A percentile compares a stretch with the other conserved stretches of the same genome.
phyloP scores from a whole-genome alignment of 129 eudicot species.

The Escallonia herrerae region DNA sequence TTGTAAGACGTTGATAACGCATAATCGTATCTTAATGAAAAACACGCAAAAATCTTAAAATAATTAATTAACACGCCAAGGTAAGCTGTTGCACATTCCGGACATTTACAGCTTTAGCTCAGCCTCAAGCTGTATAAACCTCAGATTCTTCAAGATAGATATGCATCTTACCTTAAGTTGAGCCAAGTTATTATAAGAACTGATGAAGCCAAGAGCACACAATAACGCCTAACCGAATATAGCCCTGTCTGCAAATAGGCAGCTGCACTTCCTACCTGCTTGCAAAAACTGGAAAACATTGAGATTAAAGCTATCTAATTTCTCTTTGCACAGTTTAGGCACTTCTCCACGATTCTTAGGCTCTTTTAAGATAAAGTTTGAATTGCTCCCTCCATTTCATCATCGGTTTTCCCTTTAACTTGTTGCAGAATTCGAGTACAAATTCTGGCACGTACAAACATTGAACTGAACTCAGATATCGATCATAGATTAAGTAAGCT shows the following conservation, averaged over 20 bases:
- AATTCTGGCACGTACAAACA: not conserved
- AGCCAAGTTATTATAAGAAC: conserved; percentile 80
- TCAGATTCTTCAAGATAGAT: not conserved
- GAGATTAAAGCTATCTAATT: not conserved
- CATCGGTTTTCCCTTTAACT: too few species aligned
- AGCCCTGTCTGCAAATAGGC: conserved; percentile 75
- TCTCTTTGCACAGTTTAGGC: not conserved
- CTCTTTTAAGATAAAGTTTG: too few species aligned
- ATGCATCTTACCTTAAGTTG: conserved; percentile 59
- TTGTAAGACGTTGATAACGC: too few species aligned
- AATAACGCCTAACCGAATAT: conserved; percentile 52
- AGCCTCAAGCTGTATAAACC: too few species aligned
- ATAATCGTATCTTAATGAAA: too few species aligned
- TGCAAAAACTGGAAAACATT: not conserved
- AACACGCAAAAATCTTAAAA: too few species aligned
- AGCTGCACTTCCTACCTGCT: conserved; percentile 86
- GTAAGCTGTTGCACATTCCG: too few species aligned
- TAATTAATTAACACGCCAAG: too few species aligned
- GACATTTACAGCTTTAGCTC: too few species aligned
- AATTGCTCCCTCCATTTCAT: too few species aligned
- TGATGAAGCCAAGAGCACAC: conserved; percentile 59
- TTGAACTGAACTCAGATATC: not conserved
- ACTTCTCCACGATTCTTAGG: too few species aligned
- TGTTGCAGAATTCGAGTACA: not conserved
- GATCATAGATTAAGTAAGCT: too few species aligned